Conservation (phyloP, 805 yeast species). For the Ogataea sp. region DNA sequence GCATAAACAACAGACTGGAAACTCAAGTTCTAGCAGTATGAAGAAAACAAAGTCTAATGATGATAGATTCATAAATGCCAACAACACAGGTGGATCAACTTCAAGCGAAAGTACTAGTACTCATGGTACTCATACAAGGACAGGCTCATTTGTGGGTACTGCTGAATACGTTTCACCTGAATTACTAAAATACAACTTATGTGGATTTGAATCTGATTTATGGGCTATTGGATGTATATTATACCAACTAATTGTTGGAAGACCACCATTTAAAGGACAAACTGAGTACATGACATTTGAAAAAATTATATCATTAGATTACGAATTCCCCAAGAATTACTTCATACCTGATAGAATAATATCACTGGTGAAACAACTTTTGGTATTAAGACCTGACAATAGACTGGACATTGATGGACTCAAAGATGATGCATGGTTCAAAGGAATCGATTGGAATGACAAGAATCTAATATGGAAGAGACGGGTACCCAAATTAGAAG, state of each 20-base stretch:
- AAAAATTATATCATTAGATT: constrained; percentile 73
- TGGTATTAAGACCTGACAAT: constrained; percentile 63
- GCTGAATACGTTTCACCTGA: constrained; percentile 97
- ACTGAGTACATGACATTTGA: constrained; percentile 86
- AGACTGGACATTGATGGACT: constrained; percentile 53
- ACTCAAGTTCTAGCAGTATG: background rate
- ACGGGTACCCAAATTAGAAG: constrained; percentile 60
- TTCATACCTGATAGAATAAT: constrained; percentile 54
- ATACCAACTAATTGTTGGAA: constrained; percentile 74
- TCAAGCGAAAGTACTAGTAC: constrained; percentile 4
- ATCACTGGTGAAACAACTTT: constrained; percentile 56
- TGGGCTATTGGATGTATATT: constrained; percentile 94
- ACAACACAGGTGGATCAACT: constrained; percentile 6
- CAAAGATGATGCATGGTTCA: constrained; percentile 66
- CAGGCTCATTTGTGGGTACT: constrained; percentile 91
- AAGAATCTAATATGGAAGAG: constrained; percentile 61
- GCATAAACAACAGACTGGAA: constrained; percentile 4
- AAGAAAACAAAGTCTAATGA: background rate
- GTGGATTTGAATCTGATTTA: constrained; percentile 80
- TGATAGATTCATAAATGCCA: constrained; percentile 7
- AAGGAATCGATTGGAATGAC: constrained; percentile 57
- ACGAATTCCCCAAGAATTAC: constrained; percentile 54
- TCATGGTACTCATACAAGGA: constrained; percentile 28
- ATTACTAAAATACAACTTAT: constrained; percentile 62
- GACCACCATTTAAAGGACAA: constrained; percentile 83